Evolutionary conservation across 1,284 basidiomycete species (phyloP).

Genomic region (Microbotryum intermedium): DNA sequence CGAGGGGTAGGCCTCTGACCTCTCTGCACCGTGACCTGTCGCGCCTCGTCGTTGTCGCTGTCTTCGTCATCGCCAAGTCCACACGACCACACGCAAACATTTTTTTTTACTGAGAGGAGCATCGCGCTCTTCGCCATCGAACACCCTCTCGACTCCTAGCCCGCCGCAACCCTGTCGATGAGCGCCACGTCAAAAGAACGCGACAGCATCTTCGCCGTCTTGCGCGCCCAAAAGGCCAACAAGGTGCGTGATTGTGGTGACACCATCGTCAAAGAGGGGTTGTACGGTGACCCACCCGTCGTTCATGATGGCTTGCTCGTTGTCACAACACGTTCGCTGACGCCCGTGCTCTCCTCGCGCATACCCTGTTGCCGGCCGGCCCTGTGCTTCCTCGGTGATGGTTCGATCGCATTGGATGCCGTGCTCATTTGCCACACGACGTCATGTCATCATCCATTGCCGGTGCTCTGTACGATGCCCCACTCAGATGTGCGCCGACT

Average conservation of each 20-base stretch:
- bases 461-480: not conserved
- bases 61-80: too few relatives aligned
- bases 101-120: too few relatives aligned
- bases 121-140: too few relatives aligned
- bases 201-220: conserved; percentile 63
- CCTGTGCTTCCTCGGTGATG: not conserved
- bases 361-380: not conserved
- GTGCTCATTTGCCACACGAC: not conserved
- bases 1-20: too few relatives aligned
- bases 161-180: not conserved
- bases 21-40: too few relatives aligned
- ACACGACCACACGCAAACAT: too few relatives aligned
- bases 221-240: conserved; percentile 77
- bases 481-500: conserved; percentile 85
- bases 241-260: conserved; percentile 51
- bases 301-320: too few relatives aligned
- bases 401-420: too few relatives aligned
- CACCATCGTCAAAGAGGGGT: too few relatives aligned
- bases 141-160: too few relatives aligned
- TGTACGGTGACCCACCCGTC: too few relatives aligned
- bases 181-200: conserved; percentile 55
- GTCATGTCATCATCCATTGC: not conserved
- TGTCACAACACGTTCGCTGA: not conserved
- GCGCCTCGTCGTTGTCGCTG: too few relatives aligned
- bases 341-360: not conserved